Evolutionary conservation across 306 rosid genomes (phyloP), one percentile per base, ranked within the genome.

Genomic region (Hylodesmum podocarpum): DNA sequence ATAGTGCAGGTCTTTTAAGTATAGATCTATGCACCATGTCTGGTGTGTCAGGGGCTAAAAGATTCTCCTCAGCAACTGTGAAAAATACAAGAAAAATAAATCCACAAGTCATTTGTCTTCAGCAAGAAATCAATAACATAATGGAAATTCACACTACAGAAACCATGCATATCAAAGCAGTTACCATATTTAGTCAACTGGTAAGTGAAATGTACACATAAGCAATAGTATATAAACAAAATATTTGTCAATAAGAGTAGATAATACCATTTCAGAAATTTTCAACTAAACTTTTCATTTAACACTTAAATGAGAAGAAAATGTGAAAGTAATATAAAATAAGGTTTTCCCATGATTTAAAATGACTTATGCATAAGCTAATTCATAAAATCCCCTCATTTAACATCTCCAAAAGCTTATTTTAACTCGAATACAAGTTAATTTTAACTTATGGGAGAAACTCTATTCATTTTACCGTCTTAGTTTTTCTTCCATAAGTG

Each of bases 31-130:
- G 54, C 65, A 94, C 97, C 88, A 2, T 79, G 79, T 92, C 96
- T 66, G 95, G 92, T 80, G 83, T 59, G 19, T 90, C 93, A 41
- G 88, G 89, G 63, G 47, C 75, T 58, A 89, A 66, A 15, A 94
- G 88, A 89, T 92, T 94, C 69, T 94, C 98, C 86, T 92, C 98
- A 5, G 98, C 64, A 85, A 94, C 98, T 94, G 93, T 82, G 77
- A 76, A 27, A 72, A 79, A 18, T 0, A 7, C 3, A 1, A 19
- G 71, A 57, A 79, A 67, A 69, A 64, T 54, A 50, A 85, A 46
- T 78, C 58, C 11, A 25, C 65, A 10, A 47, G 73, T 79, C 67
- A 54, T 53, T 70, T 51, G 55, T 37, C 34, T 37, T 37, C 64
- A 70, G 11, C 25, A 24, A 64, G 58, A 66, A 73, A 58, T 39